Base-by-base conservation (phyloP, 1,284 basidiomycete species). In the Pulveroboletus sp. region DNA sequence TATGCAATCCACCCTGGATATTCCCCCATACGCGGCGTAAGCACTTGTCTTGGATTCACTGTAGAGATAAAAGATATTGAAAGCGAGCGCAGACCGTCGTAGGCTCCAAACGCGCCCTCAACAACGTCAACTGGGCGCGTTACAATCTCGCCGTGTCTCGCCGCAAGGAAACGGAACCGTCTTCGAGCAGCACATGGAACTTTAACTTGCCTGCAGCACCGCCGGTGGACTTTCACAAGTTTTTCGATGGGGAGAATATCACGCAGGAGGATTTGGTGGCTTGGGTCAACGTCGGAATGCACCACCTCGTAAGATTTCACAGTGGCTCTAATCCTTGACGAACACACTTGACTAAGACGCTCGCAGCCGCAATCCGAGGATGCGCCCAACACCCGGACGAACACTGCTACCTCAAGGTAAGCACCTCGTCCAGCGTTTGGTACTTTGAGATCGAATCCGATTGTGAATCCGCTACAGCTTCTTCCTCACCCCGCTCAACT, bases 221-320 rank as follows among this genome's bases (percentile, higher is more conserved):
- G 2, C 73, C 79, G 18, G 82, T 87, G 50, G 77, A 87, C 64
- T 87, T 85, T 68, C 78, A 83, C 70, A 78, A 80, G 56, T 85
- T 86, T 71, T 85, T 86, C 68, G 79, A 87, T 58, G 81, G 80
- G 22, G 83, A 86, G 70, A 81, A 78, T 59, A 76, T 87, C 56
- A 80, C 78, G 1, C 83, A 86, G 67, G 73, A 82, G 57, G 83
- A 85, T 68, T 70, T 87, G 29, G 85, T 87, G 7, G 79, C 81
- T 10, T 88, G 85, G 82, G 65, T 86, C 55, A 86, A 87, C 62
- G 67, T 87, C 48, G 86, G 85, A 18, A 87, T 77, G 75, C 83
- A 85, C 65, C 83, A 85, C 63, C 68, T 82, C 57, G 78, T 78
- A 55, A 52, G 74, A 62, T 17, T 36, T 17, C 18, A n/a, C n/a